Conservation (phyloP, 768 basidiomycete genomes). For the Tulasnella sp. region DNA sequence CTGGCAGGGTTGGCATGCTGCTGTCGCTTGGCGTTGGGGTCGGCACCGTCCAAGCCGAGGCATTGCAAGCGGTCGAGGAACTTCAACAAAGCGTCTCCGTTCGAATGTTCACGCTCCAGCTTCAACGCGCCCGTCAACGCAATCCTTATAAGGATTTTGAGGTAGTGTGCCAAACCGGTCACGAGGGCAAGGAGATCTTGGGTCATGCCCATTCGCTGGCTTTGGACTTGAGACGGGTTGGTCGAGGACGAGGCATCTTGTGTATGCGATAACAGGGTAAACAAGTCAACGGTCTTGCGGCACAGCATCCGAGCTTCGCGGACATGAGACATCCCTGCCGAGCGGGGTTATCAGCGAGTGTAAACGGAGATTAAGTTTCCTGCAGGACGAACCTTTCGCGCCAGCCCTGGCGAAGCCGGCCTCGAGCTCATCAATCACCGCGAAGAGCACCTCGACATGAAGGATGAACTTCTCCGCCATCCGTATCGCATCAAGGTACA, state of each 20-base stretch:
- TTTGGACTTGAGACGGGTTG: background rate
- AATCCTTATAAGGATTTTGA: conserved; percentile 98
- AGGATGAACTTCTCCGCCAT: conserved; percentile 99
- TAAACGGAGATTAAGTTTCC: background rate
- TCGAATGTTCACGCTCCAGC: conserved; percentile 82
- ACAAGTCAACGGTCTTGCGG: conserved; percentile 96
- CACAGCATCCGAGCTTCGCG: conserved; percentile 98
- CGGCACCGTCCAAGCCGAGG: conserved; percentile 77
- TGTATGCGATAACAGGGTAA: conserved; percentile 90
- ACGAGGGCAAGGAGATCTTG: conserved; percentile 95
- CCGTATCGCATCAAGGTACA: conserved; percentile 92
- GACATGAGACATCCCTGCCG: conserved; percentile 92
- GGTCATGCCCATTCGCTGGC: conserved; percentile 86
- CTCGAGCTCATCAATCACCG: conserved; percentile 93
- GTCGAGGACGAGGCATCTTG: conserved; percentile 71
- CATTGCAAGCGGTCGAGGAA: conserved; percentile 92
- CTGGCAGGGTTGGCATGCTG: conserved; percentile 28
- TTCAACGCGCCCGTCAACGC: conserved; percentile 93
- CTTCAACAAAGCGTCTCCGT: conserved; percentile 72
- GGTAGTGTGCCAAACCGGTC: conserved; percentile 97
- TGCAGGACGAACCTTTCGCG: conserved; percentile 64
- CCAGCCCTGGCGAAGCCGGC: conserved; percentile 70
- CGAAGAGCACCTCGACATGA: conserved; percentile 96
- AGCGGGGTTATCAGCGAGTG: conserved; percentile 18
- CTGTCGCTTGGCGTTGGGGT: conserved; percentile 66